Evolutionary conservation across 2,329 filamentous ascomycete genomes (phyloP).

Genomic region (Aspergillus tubingensis): DNA sequence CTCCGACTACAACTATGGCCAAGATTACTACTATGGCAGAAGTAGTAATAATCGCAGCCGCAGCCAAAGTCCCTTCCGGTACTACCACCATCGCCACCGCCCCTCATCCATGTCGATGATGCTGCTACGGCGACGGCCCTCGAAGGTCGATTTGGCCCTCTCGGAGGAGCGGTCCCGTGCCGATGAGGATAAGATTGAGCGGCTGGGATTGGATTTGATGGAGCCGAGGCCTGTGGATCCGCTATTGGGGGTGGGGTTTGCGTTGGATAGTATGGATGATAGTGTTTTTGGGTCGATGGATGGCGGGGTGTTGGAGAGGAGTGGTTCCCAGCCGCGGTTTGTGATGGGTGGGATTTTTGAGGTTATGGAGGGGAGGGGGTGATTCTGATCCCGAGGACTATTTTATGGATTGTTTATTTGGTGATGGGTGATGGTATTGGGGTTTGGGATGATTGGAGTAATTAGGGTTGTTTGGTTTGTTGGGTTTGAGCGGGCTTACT

Average conservation of each 20-base stretch:
- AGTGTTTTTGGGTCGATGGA: not conserved
- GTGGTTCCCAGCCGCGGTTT: slow-evolving; percentile 35
- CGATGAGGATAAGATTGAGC: slow-evolving; percentile 40
- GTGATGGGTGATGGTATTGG: no score
- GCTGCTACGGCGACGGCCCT: slow-evolving; percentile 45
- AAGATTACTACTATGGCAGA: no score
- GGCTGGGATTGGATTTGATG: slow-evolving; percentile 45
- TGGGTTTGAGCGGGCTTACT: no score
- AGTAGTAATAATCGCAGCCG: slow-evolving; percentile 15
- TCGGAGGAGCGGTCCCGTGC: slow-evolving; percentile 46
- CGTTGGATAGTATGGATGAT: slow-evolving; percentile 24
- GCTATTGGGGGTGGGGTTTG: slow-evolving; percentile 19
- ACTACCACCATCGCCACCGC: slow-evolving; percentile 19
- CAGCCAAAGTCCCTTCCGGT: slow-evolving; percentile 33
- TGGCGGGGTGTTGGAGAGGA: not conserved
- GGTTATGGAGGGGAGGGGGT: slow-evolving; percentile 47
- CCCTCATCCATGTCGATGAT: slow-evolving; percentile 32
- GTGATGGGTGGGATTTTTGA: slow-evolving; percentile 52
- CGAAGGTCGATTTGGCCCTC: slow-evolving; percentile 47
- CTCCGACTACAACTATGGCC: slow-evolving; percentile 11
- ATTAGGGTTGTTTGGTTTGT: no score
- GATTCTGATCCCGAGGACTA: not conserved
- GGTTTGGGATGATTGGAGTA: not conserved
- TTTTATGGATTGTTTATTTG: no score
- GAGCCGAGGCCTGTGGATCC: slow-evolving; percentile 48